A percentile compares a stretch with the other conserved stretches of the same genome.
These are phyloP conservation scores for Polygonum maritimum DNA, from an alignment of 148 eudicot species.

Conservation along the genomic window DNA sequence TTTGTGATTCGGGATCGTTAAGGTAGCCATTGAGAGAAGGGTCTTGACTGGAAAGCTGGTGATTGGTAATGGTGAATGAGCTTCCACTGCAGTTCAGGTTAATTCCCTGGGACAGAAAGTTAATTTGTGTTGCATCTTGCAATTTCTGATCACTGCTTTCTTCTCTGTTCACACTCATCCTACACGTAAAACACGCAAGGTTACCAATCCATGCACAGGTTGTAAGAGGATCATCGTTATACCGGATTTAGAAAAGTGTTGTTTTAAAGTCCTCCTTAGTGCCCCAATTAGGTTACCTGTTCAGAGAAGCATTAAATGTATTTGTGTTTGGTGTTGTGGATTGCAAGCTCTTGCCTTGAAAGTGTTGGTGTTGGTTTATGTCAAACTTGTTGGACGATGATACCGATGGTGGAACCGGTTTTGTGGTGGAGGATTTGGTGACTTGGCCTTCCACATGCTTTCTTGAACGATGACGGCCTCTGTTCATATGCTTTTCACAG, in stretches of 20 bases:
- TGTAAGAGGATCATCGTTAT: background rate
- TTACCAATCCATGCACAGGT: background rate
- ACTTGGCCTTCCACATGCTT: constrained; percentile 30
- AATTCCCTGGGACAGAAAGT: constrained; percentile 13
- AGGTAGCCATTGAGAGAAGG: background rate
- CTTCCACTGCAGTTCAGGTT: constrained; percentile 14
- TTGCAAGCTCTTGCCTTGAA: background rate
- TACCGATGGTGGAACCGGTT: background rate
- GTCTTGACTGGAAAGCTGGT: constrained; percentile 1
- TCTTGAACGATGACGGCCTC: constrained; percentile 33
- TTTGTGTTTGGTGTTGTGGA: background rate
- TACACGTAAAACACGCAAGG: background rate
- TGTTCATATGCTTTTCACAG: constrained; percentile 24
- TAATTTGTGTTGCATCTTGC: constrained; percentile 4
- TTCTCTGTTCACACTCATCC: constrained; percentile 12
- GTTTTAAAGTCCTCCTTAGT: background rate
- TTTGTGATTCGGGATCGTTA: background rate
- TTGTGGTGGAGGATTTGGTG: constrained; percentile 14
- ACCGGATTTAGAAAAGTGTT: background rate
- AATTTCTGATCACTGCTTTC: background rate
- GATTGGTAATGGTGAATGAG: constrained; percentile 13
- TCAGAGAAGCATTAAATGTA: background rate
- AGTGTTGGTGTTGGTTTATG: background rate
- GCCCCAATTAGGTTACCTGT: background rate
- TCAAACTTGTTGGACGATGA: background rate